Percentiles rank a stretch among this genome's conserved stretches.
Evolutionary conservation across 1,284 basidiomycete species (phyloP).

Genomic region (Naganishia albida): DNA sequence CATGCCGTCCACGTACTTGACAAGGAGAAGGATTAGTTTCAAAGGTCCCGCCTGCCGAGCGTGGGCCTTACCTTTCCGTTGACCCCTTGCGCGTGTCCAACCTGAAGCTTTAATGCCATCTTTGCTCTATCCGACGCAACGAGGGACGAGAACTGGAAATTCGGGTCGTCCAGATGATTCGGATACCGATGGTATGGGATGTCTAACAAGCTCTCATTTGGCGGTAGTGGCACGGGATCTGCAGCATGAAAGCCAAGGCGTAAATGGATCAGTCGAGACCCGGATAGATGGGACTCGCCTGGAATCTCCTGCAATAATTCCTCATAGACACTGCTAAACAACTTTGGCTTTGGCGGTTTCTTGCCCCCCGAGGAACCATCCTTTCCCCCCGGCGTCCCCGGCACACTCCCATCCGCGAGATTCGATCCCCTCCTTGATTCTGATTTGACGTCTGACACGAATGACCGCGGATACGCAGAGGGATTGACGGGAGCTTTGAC

Average conservation of each 20-base stretch:
- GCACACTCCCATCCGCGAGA: constrained; percentile 1
- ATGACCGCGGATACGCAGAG: not conserved
- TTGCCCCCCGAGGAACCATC: not conserved
- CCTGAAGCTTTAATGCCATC: constrained; percentile 20
- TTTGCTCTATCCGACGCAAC: constrained; percentile 7
- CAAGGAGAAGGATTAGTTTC: too few species aligned
- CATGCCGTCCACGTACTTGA: constrained; percentile 18
- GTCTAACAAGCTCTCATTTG: constrained; percentile 18
- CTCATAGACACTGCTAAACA: constrained; percentile 24
- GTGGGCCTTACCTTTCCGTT: constrained; percentile 13
- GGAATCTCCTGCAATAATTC: constrained; percentile 23
- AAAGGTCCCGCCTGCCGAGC: too few species aligned
- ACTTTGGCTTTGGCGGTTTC: constrained; percentile 21
- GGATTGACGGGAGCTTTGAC: constrained; percentile 23
- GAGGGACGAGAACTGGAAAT: constrained; percentile 19
- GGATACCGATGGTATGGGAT: constrained; percentile 24
- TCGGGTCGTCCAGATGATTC: constrained; percentile 23
- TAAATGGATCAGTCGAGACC: not conserved
- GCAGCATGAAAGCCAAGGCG: not conserved
- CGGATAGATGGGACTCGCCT: not conserved
- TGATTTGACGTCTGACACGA: constrained; percentile 12
- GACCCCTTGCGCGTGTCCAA: constrained; percentile 25
- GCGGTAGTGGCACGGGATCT: constrained; percentile 25
- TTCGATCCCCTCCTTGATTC: constrained; percentile 1
- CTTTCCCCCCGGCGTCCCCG: constrained; percentile 2